phyloP scores from a whole-genome alignment of 1,284 basidiomycete species.

The Apiotrichum laibachii region DNA sequence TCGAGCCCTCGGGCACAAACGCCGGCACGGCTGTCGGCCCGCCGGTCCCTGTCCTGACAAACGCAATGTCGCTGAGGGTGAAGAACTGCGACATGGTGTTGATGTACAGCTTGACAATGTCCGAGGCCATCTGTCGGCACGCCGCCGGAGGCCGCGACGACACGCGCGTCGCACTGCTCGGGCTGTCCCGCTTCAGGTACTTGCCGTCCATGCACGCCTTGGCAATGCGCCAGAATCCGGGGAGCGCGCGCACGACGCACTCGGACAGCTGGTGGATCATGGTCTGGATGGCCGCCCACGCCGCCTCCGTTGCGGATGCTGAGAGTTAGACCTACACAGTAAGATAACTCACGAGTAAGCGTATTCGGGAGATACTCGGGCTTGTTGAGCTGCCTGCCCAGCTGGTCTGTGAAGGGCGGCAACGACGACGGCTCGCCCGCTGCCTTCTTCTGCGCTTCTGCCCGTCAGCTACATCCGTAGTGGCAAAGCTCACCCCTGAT shows the following conservation, averaged over 20 bases:
- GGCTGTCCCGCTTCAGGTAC: conserved; percentile 62
- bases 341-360: conserved; percentile 59
- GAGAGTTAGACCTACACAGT: conserved; percentile 9
- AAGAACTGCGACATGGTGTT: conserved; percentile 86
- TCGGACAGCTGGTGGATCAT: conserved; percentile 58
- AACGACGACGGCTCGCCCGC: conserved; percentile 29
- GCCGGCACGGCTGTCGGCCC: conserved; percentile 52
- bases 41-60: background rate
- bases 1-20: conserved; percentile 71
- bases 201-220: conserved; percentile 88
- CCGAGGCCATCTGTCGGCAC: conserved; percentile 84
- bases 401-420: conserved; percentile 28
- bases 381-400: conserved; percentile 33
- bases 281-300: conserved; percentile 76
- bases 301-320: conserved; percentile 54
- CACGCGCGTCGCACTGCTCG: conserved; percentile 22
- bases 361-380: conserved; percentile 31
- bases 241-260: conserved; percentile 61
- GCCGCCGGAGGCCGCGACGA: conserved; percentile 68
- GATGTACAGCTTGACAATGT: conserved; percentile 85
- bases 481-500: conserved; percentile 54
- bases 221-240: conserved; percentile 91
- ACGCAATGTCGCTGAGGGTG: conserved; percentile 68
- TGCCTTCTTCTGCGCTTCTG: conserved; percentile 6
- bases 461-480: background rate